phyloP scores from a whole-genome alignment of 208 protist species.

The Wallacemonas collosoma region DNA sequence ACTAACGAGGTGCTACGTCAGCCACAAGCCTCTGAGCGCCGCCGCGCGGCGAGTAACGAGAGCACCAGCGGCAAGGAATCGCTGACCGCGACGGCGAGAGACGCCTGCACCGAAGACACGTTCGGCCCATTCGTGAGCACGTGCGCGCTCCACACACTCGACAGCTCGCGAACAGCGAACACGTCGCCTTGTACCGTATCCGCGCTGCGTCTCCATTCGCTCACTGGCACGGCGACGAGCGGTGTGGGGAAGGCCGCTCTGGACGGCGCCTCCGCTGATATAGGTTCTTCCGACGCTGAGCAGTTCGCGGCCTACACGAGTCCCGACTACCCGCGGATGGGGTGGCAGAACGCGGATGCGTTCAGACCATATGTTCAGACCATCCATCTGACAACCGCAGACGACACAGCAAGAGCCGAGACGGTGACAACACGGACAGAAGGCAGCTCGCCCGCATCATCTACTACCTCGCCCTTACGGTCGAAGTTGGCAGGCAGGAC shows the following conservation, averaged over 20 bases:
- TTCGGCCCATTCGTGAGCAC: slow-evolving; percentile 10
- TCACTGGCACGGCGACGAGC: too few species aligned
- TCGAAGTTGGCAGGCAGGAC: too few species aligned
- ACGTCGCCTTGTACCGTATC: too few species aligned
- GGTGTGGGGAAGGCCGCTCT: neutral
- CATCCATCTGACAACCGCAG: neutral
- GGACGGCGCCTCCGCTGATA: neutral
- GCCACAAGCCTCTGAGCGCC: slow-evolving; percentile 2
- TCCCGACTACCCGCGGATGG: slow-evolving; percentile 12
- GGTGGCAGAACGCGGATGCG: neutral
- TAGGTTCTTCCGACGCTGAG: neutral
- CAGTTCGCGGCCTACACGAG: neutral
- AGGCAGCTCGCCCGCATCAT: neutral
- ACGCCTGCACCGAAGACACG: neutral
- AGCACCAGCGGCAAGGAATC: neutral
- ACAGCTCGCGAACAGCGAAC: neutral
- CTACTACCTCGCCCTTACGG: too few species aligned
- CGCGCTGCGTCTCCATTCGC: too few species aligned
- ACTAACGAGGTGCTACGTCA: slow-evolving; percentile 6
- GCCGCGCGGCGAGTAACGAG: neutral
- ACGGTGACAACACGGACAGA: neutral
- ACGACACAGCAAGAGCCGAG: neutral
- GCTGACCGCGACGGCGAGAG: neutral
- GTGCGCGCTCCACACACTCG: slow-evolving; percentile 3
- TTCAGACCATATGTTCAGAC: slow-evolving; percentile 9